Percentiles rank a stretch among this genome's conserved stretches.
Evolutionary conservation across 148 eudicot genomes (phyloP).

Genomic region (Diospyros lotus): DNA sequence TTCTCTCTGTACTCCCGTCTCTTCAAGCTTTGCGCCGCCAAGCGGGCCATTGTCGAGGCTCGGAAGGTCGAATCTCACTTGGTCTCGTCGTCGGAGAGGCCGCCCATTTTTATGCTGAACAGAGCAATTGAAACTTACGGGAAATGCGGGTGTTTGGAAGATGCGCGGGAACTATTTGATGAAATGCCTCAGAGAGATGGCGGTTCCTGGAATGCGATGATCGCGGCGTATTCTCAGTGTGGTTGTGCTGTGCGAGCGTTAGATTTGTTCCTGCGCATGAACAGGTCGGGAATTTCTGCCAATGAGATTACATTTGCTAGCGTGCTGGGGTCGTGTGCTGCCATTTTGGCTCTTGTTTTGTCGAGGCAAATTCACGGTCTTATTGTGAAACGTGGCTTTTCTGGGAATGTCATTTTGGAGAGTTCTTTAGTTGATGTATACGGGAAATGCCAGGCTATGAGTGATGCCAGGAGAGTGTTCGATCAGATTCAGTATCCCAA

Average conservation of each 20-base stretch:
- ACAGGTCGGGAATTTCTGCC: constrained; percentile 28
- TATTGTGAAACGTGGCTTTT: constrained; percentile 45
- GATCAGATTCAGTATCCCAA: constrained; percentile 57
- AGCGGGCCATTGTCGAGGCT: constrained; percentile 49
- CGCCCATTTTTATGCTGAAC: constrained; percentile 63
- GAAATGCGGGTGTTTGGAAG: constrained; percentile 53
- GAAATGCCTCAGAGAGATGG: constrained; percentile 81
- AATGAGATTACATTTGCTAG: constrained; percentile 65
- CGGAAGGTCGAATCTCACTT: constrained; percentile 73
- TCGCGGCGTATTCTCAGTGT: constrained; percentile 37
- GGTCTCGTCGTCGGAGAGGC: constrained; percentile 37
- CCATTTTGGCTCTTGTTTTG: constrained; percentile 37
- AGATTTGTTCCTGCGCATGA: constrained; percentile 43
- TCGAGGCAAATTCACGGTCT: constrained; percentile 57
- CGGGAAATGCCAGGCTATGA: constrained; percentile 60
- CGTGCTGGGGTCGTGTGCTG: constrained; percentile 56
- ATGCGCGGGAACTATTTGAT: constrained; percentile 63
- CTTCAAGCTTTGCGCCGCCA: constrained; percentile 46
- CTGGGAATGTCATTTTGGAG: constrained; percentile 60
- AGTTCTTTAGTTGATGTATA: constrained; percentile 76
- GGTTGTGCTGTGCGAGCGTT: constrained; percentile 38
- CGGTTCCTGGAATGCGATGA: constrained; percentile 80
- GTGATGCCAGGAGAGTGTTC: constrained; percentile 70
- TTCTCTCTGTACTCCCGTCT: constrained; percentile 54
- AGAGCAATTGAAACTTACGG: constrained; percentile 64